Evolutionary conservation across 106 monocot species (phyloP), one percentile per base, ranked within the genome.

Genomic region (Posidonia australis): DNA sequence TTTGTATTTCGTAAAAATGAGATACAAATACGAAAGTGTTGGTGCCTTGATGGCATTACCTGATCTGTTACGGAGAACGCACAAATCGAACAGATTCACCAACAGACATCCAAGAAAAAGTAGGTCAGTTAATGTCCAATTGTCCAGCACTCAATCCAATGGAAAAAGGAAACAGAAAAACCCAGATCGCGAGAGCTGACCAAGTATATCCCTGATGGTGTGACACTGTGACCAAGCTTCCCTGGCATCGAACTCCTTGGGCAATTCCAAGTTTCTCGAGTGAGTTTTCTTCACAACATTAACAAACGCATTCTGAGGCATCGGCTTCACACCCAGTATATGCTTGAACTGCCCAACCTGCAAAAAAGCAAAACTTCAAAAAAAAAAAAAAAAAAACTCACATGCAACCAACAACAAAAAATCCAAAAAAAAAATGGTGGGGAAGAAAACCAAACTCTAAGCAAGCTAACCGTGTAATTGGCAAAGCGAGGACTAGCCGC

Each of bases 171-270:
- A 67, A 56, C 36, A 49, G 5, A 0, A 14, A 22, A 6, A 6
- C 51, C 26, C 24, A 25, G 41, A 47, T 31, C 24, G 23, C 55
- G 1, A 46, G 46, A 75, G 66, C 77, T 71, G 58, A 96, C 84
- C 94, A 72, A 96, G 90, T 64, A 96, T 96, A 53, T 5, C 74
- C 19, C 78, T 75, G 51, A 94, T 84, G 29, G 77, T 77, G 63
- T 60, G 75, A 45, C 92, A 92, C 1, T 85, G 84, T 26, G 92
- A 65, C 92, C 92, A 92, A 55, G 82, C 71, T 25, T 77, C 78
- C 43, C 92, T 78, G 25, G 85, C 80, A 77, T 92, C 92, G 73
- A 92, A 92, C 16, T 88, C 36, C 60, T 64, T 78, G 0, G 92
- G 92, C 19, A 92, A 66, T 10, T 69, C 67, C n/a, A 82, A 17